These are phyloP conservation scores for Eucalyptus viminalis DNA, from an alignment of 345 rosid species.

Conservation along the genomic window DNA sequence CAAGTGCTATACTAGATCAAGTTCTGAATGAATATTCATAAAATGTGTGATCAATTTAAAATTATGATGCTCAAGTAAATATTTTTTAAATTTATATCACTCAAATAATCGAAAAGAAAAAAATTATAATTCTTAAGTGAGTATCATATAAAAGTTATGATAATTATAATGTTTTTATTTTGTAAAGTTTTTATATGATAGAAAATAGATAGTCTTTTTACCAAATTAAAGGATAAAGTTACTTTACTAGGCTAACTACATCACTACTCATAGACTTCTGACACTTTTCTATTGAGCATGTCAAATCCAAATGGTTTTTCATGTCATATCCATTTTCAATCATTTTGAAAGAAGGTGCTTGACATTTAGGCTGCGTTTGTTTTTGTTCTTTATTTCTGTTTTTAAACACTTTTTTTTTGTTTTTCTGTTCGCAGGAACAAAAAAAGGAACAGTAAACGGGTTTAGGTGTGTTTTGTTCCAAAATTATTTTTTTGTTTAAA, in stretches of 20 bases:
- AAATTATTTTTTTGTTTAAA: too few relatives aligned
- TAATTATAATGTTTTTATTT: accelerated
- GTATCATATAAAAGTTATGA: accelerated
- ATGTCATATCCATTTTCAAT: neutral
- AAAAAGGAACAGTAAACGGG: too few relatives aligned
- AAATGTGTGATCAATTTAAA: too few relatives aligned
- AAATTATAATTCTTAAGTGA: accelerated
- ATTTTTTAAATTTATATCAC: too few relatives aligned
- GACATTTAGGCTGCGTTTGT: too few relatives aligned
- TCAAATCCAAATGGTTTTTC: accelerated
- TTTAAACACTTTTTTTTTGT: too few relatives aligned
- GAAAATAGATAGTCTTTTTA: too few relatives aligned
- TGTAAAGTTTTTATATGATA: neutral
- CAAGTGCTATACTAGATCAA: too few relatives aligned
- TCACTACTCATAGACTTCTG: neutral
- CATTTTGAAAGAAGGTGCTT: neutral
- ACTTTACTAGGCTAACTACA: neutral
- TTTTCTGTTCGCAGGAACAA: too few relatives aligned
- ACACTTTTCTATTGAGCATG: neutral
- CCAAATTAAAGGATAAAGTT: neutral
- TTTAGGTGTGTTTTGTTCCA: too few relatives aligned
- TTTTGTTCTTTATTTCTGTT: too few relatives aligned
- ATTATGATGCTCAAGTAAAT: accelerated
- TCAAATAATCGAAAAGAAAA: too few relatives aligned
- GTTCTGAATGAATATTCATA: neutral